Conservation (phyloP, 106 monocot species). For the Acorus calamus region DNA sequence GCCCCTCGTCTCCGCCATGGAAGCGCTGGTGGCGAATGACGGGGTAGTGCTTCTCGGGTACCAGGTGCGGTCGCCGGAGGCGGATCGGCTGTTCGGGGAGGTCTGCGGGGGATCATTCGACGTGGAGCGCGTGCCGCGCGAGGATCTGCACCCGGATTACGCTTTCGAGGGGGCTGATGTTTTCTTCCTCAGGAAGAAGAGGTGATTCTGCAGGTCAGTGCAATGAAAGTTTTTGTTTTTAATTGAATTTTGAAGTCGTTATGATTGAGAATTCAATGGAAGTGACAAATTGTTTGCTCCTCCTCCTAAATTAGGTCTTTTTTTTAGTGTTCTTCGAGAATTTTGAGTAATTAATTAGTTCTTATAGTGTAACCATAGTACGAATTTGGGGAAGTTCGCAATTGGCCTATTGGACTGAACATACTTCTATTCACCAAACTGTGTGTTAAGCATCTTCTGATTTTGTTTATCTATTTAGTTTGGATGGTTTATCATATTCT, state of each 20-base stretch:
- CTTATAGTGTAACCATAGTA: no score
- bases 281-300: neutral
- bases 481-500: no score
- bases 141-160: slow-evolving; percentile 80
- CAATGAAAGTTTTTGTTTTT: no score
- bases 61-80: slow-evolving; percentile 82
- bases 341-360: no score
- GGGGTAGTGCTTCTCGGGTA: slow-evolving; percentile 81
- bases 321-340: neutral
- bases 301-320: no score
- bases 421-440: no score
- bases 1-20: slow-evolving; percentile 70
- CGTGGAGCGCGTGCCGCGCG: slow-evolving; percentile 60
- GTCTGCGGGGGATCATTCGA: slow-evolving; percentile 29
- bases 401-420: no score
- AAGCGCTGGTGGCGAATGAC: slow-evolving; percentile 39
- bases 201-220: neutral
- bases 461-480: no score
- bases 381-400: no score
- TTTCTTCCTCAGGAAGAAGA: slow-evolving; percentile 61
- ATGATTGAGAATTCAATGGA: no score
- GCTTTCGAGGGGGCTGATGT: slow-evolving; percentile 86
- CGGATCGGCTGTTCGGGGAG: slow-evolving; percentile 73
- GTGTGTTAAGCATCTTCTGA: neutral
- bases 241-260: no score